Conservation (phyloP, 1,284 basidiomycete species). For the Naganishia sp. region DNA sequence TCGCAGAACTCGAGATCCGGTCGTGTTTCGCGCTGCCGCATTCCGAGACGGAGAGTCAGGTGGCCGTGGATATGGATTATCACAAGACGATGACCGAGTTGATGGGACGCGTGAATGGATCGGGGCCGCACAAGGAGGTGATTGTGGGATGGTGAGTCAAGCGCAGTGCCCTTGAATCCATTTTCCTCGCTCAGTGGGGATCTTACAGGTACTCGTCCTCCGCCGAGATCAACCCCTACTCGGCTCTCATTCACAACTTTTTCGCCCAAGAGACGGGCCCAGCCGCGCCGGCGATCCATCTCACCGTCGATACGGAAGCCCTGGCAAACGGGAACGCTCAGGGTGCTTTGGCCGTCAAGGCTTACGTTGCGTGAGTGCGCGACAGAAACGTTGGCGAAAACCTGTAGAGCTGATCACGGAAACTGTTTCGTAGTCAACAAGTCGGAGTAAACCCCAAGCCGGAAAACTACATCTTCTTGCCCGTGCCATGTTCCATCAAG, state of each 20-base stretch:
- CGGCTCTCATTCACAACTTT: conserved; percentile 97
- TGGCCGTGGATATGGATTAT: conserved; percentile 94
- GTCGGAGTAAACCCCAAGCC: conserved; percentile 78
- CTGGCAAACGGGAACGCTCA: conserved; percentile 67
- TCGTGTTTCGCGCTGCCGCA: conserved; percentile 86
- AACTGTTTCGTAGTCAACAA: conserved; percentile 33
- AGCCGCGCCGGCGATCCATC: conserved; percentile 83
- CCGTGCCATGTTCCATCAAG: conserved; percentile 77
- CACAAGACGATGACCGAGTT: conserved; percentile 91
- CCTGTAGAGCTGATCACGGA: background rate
- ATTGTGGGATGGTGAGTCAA: conserved; percentile 56
- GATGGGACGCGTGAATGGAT: conserved; percentile 49
- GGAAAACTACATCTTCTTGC: conserved; percentile 88
- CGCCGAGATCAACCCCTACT: conserved; percentile 89
- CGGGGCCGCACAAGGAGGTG: conserved; percentile 40
- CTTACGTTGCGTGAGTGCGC: conserved; percentile 72
- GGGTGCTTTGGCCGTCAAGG: conserved; percentile 74
- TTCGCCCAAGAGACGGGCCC: conserved; percentile 80
- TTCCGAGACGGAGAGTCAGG: conserved; percentile 86
- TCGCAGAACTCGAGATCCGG: conserved; percentile 68
- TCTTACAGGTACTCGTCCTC: conserved; percentile 79
- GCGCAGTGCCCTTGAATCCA: conserved; percentile 63
- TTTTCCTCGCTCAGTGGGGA: background rate
- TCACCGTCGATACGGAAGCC: conserved; percentile 78
- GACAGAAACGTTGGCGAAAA: background rate